Conservation (phyloP, 2,329 filamentous ascomycete species). For the Phaeosphaeriaceae sp. region DNA sequence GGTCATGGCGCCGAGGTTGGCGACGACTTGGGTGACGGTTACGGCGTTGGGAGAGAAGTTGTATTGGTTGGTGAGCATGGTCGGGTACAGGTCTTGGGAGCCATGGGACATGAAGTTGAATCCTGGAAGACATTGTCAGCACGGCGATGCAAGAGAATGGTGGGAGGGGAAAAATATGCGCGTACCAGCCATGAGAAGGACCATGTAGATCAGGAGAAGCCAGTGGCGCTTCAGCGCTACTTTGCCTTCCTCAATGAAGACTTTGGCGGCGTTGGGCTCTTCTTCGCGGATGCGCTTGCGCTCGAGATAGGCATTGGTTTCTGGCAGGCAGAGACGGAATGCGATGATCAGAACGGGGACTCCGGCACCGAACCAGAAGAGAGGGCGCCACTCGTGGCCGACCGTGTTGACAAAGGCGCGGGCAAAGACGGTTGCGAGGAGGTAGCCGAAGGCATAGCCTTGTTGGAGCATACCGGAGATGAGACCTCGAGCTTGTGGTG, state of each 20-base stretch:
- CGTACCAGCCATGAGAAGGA: conserved; percentile 77
- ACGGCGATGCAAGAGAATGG: neutral
- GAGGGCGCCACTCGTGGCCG: conserved; percentile 78
- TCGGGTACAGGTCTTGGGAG: conserved; percentile 70
- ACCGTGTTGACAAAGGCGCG: conserved; percentile 76
- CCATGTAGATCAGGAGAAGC: conserved; percentile 79
- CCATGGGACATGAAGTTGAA: conserved; percentile 94
- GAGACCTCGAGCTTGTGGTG: conserved; percentile 63
- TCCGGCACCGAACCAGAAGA: conserved; percentile 88
- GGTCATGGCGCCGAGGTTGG: conserved; percentile 58
- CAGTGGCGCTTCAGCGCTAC: conserved; percentile 81
- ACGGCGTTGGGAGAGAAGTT: conserved; percentile 58
- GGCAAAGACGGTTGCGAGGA: conserved; percentile 65
- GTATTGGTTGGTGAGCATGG: conserved; percentile 66
- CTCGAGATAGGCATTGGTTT: conserved; percentile 76
- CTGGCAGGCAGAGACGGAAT: conserved; percentile 78
- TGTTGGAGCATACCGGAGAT: conserved; percentile 69
- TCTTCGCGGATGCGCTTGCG: conserved; percentile 69
- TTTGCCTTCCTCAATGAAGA: conserved; percentile 78
- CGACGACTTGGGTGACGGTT: conserved; percentile 58
- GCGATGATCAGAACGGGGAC: conserved; percentile 82
- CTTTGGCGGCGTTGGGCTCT: conserved; percentile 65
- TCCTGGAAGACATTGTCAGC: conserved; percentile 37
- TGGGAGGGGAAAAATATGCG: neutral
- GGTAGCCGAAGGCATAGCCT: conserved; percentile 69